A percentile compares a stretch with the other conserved stretches of the same genome.
Evolutionary conservation across 805 yeast genomes (phyloP).

Genomic region (Kurtzmaniella cleridarum): DNA sequence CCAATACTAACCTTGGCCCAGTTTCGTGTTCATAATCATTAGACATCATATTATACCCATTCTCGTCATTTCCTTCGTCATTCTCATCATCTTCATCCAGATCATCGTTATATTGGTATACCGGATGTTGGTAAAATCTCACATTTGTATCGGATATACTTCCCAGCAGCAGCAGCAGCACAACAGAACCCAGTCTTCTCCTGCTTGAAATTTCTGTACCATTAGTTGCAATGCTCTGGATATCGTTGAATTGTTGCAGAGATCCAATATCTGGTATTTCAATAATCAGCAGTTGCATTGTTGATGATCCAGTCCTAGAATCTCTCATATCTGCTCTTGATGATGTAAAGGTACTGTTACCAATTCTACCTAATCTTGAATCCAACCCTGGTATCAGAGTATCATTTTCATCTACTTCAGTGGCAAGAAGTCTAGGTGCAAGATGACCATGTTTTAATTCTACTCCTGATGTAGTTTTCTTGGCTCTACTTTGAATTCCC

Average conservation of each 20-base stretch:
- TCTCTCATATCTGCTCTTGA: not conserved
- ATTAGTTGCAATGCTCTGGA: too few relatives aligned
- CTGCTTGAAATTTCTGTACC: too few relatives aligned
- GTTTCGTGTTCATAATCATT: slow-evolving; percentile 7
- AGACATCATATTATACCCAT: slow-evolving; percentile 1
- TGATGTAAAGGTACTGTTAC: slow-evolving; percentile 1
- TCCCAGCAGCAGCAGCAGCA: slow-evolving; percentile 21
- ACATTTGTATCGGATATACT: slow-evolving; percentile 20
- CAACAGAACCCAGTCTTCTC: too few relatives aligned
- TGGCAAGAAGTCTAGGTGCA: slow-evolving; percentile 63
- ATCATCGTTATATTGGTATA: slow-evolving; percentile 24
- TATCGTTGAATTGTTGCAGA: slow-evolving; percentile 13
- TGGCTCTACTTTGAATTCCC: slow-evolving; percentile 20
- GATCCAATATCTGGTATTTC: slow-evolving; percentile 12
- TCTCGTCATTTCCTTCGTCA: slow-evolving; percentile 5
- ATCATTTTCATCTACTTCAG: slow-evolving; percentile 69
- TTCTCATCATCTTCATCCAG: slow-evolving; percentile 16
- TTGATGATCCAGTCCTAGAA: not conserved
- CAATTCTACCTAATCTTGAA: slow-evolving; percentile 7
- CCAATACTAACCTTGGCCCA: slow-evolving; percentile 45
- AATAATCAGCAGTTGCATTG: slow-evolving; percentile 4
- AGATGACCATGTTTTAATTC: slow-evolving; percentile 60
- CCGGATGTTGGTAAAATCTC: slow-evolving; percentile 39
- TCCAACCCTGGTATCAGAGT: slow-evolving; percentile 8
- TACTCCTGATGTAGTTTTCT: slow-evolving; percentile 37